Conservation (phyloP, 768 basidiomycete species). For the Lentinula boryana region DNA sequence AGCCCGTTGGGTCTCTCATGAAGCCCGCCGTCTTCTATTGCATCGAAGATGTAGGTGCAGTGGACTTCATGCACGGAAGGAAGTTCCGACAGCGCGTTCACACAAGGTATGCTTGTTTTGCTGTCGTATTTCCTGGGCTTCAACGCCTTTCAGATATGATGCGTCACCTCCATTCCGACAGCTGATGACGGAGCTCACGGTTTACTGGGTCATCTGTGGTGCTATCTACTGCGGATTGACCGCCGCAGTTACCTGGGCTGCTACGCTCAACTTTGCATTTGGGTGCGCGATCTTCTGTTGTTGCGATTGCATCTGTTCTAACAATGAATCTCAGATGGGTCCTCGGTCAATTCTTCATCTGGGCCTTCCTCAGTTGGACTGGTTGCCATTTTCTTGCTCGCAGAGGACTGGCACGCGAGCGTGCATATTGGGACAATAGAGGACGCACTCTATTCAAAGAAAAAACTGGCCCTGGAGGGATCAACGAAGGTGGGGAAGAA, state of each 20-base stretch:
- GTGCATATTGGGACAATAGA: conserved; percentile 9
- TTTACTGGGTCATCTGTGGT: conserved; percentile 19
- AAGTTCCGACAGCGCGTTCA: conserved; percentile 18
- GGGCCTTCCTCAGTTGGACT: conserved; percentile 14
- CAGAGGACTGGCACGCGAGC: conserved; percentile 16
- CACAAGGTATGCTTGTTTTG: conserved; percentile 14
- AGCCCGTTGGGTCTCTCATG: conserved; percentile 20
- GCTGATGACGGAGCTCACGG: conserved; percentile 18
- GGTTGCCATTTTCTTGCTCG: conserved; percentile 14
- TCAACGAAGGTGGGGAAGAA: not conserved
- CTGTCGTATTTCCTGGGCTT: not conserved
- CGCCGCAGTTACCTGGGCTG: conserved; percentile 22
- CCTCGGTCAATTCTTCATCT: conserved; percentile 23
- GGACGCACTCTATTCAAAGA: not conserved
- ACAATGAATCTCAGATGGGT: conserved; percentile 11
- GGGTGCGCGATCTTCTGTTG: conserved; percentile 6
- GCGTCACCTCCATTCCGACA: conserved; percentile 22
- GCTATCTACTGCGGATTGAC: conserved; percentile 21
- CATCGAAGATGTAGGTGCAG: conserved; percentile 24
- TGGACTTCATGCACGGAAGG: conserved; percentile 23
- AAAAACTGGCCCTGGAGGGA: not conserved
- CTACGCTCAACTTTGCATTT: conserved; percentile 22
- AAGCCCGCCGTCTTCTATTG: conserved; percentile 25
- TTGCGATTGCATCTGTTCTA: not conserved
- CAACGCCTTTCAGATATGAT: conserved; percentile 12